Percentiles rank a stretch among this genome's conserved stretches.
Evolutionary conservation across 129 eudicot species (phyloP).

Genomic region (Flaveria linearis): DNA sequence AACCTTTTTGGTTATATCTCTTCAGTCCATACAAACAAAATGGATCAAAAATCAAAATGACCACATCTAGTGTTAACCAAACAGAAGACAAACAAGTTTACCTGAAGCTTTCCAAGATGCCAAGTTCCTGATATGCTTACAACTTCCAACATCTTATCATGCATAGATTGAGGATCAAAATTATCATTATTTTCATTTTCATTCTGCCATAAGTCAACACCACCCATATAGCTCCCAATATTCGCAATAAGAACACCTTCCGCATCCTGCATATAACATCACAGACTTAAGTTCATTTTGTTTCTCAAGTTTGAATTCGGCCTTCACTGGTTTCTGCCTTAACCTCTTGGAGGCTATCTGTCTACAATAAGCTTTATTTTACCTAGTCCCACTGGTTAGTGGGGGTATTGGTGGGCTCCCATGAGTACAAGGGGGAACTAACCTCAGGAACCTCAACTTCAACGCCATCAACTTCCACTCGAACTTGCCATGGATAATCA

Average conservation of each 20-base stretch:
- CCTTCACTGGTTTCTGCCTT: not conserved
- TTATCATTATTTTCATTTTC: slow-evolving; percentile 75
- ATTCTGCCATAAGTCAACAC: slow-evolving; percentile 93
- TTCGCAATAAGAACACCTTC: slow-evolving; percentile 88
- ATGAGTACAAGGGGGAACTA: slow-evolving; percentile 11
- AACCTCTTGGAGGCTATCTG: not conserved
- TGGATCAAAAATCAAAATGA: not conserved
- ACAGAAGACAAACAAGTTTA: slow-evolving; percentile 14
- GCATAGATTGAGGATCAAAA: slow-evolving; percentile 75
- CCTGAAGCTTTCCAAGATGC: slow-evolving; percentile 97
- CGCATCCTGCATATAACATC: slow-evolving; percentile 49
- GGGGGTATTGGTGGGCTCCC: not conserved
- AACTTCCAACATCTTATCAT: slow-evolving; percentile 82
- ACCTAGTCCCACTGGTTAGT: not conserved
- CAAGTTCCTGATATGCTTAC: slow-evolving; percentile 90
- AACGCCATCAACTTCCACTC: slow-evolving; percentile 76
- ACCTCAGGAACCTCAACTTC: slow-evolving; percentile 81
- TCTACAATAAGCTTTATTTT: not conserved
- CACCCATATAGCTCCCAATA: slow-evolving; percentile 95
- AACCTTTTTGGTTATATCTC: not conserved
- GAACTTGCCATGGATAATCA: slow-evolving; percentile 89
- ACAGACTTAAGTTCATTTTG: not conserved
- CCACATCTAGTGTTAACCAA: not conserved
- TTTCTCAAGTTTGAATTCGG: not conserved
- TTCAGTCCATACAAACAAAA: not conserved